A percentile compares a stretch with the other conserved stretches of the same genome.
phyloP scores from a whole-genome alignment of 345 rosid genomes.

The Eucalyptus sp. region DNA sequence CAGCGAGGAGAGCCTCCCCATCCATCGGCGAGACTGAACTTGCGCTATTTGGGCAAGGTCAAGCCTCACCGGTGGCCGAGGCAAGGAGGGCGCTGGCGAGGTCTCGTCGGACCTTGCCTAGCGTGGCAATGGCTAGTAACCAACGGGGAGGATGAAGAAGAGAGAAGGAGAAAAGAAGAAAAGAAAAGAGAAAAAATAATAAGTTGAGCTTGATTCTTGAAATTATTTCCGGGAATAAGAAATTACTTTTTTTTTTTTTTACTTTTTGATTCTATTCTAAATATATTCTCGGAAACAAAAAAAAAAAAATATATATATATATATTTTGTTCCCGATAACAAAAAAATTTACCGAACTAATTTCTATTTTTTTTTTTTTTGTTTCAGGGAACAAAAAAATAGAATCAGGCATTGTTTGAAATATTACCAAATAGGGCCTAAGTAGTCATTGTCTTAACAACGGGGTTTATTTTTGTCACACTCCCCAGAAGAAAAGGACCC shows the following conservation, averaged over 20 bases:
- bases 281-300: too few species aligned
- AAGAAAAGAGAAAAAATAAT: too few species aligned
- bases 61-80: fast-evolving
- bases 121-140: fast-evolving
- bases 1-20: too few species aligned
- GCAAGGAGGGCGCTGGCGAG: too few species aligned
- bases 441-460: background rate
- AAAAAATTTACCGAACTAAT: too few species aligned
- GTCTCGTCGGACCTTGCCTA: fast-evolving
- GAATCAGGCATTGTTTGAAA: fast-evolving
- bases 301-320: too few species aligned
- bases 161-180: too few species aligned
- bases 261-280: fast-evolving
- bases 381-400: fast-evolving
- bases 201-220: too few species aligned
- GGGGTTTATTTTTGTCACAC: fast-evolving
- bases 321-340: fast-evolving
- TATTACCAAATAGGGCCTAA: too few species aligned
- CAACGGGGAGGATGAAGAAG: fast-evolving
- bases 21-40: fast-evolving
- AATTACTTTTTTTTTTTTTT: too few species aligned
- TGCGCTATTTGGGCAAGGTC: fast-evolving
- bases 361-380: too few species aligned
- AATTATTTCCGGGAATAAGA: fast-evolving
- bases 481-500: too few species aligned